phyloP scores from a whole-genome alignment of 2,329 filamentous ascomycete species.

The Cladophialophora bantiana region DNA sequence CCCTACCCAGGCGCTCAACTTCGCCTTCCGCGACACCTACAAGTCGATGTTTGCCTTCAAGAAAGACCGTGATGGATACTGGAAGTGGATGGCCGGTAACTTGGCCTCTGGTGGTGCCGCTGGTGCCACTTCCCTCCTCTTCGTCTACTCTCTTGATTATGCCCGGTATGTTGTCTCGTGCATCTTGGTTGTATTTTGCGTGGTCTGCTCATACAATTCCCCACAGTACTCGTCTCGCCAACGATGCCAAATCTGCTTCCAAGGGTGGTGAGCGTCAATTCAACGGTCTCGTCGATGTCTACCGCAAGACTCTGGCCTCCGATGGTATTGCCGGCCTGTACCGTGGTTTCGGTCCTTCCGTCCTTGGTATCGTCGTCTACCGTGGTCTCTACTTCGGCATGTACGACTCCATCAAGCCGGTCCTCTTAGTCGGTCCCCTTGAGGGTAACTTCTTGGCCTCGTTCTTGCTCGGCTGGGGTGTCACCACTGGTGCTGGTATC shows the following conservation, averaged over 20 bases:
- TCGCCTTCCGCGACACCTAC: slow-evolving; percentile 99
- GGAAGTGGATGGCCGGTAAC: slow-evolving; percentile 99
- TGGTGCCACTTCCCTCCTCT: slow-evolving; percentile 99
- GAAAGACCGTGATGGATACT: slow-evolving; percentile 99
- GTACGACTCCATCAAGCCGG: slow-evolving; percentile 99
- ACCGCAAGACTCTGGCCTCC: slow-evolving; percentile 99
- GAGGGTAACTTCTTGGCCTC: slow-evolving; percentile 99
- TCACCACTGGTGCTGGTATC: slow-evolving; percentile 99
- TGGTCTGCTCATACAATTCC: slow-evolving; percentile 16
- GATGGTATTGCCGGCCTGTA: slow-evolving; percentile 99
- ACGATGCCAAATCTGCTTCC: slow-evolving; percentile 99
- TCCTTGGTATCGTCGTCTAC: slow-evolving; percentile 99
- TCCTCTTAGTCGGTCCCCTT: slow-evolving; percentile 87
- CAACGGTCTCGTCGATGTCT: slow-evolving; percentile 99
- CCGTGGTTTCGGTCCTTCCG: slow-evolving; percentile 99
- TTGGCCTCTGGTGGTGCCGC: slow-evolving; percentile 99
- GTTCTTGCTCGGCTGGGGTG: slow-evolving; percentile 96
- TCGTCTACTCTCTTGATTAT: slow-evolving; percentile 99
- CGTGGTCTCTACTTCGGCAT: slow-evolving; percentile 99
- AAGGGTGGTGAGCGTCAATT: slow-evolving; percentile 93
- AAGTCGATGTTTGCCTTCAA: slow-evolving; percentile 99
- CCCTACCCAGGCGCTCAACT: slow-evolving; percentile 99
- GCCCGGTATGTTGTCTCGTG: slow-evolving; percentile 62
- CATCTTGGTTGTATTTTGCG: neutral
- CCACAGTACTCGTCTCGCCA: slow-evolving; percentile 95